Percentiles rank a stretch among this genome's conserved stretches.
Evolutionary conservation across 2,329 filamentous ascomycete genomes (phyloP).

Genomic region (Diaporthe capsici): DNA sequence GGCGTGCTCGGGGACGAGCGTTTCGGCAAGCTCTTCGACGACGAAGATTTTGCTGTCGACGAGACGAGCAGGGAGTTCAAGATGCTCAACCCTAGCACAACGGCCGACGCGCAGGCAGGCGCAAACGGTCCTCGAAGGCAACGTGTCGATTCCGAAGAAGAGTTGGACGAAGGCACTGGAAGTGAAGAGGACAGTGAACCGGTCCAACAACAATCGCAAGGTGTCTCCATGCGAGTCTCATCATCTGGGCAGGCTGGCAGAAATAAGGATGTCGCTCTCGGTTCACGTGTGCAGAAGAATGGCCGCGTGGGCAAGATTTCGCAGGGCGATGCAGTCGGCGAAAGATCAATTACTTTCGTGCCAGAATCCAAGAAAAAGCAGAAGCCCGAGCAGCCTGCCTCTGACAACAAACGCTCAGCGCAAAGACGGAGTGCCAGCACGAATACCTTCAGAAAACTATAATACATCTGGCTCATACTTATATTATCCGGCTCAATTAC

Average conservation of each 20-base stretch:
- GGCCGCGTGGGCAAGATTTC: constrained; percentile 61
- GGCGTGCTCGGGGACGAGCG: constrained; percentile 86
- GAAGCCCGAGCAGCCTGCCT: constrained; percentile 53
- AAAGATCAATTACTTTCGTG: constrained; percentile 80
- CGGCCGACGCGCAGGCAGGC: constrained; percentile 54
- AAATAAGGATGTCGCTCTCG: constrained; percentile 68
- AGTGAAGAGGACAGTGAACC: constrained; percentile 55
- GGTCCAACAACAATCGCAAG: constrained; percentile 52
- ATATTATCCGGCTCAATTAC: constrained; percentile 23
- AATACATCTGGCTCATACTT: constrained; percentile 45
- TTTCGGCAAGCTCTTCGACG: constrained; percentile 91
- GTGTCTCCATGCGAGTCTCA: constrained; percentile 76
- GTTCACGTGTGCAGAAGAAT: constrained; percentile 67
- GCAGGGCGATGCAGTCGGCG: constrained; percentile 68
- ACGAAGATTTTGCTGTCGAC: constrained; percentile 93
- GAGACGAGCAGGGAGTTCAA: constrained; percentile 90
- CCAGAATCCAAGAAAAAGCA: constrained; percentile 70
- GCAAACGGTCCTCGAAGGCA: constrained; percentile 51
- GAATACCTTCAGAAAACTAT: constrained; percentile 81
- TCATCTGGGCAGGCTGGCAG: constrained; percentile 74
- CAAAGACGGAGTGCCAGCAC: constrained; percentile 79
- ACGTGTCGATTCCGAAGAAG: constrained; percentile 54
- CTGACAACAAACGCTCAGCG: constrained; percentile 54
- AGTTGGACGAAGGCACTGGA: constrained; percentile 59
- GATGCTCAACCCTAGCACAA: constrained; percentile 89